phyloP scores from a whole-genome alignment of 495 filamentous ascomycete species.

The Penicillium herquei region DNA sequence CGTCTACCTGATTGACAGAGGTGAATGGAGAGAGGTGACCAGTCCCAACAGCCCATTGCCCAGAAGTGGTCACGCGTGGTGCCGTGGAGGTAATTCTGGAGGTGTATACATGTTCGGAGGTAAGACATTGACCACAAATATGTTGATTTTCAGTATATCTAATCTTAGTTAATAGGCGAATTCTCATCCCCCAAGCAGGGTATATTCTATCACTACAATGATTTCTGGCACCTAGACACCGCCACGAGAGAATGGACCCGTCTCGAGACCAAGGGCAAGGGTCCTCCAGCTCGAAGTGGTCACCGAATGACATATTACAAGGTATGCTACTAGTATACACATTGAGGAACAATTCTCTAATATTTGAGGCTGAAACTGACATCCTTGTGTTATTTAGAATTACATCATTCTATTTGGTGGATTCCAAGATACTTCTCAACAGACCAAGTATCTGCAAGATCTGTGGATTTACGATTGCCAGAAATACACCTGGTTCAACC shows the following conservation, averaged over 20 bases:
- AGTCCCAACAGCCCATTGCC: conserved; percentile 90
- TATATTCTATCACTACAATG: conserved; percentile 98
- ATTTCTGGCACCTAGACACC: conserved; percentile 92
- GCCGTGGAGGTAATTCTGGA: conserved; percentile 78
- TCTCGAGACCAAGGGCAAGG: conserved; percentile 82
- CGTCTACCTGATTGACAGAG: conserved; percentile 81
- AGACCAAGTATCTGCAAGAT: conserved; percentile 82
- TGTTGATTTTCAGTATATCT: conserved; percentile 13
- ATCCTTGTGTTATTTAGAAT: conserved; percentile 39
- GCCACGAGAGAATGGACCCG: conserved; percentile 83
- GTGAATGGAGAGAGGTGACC: conserved; percentile 85
- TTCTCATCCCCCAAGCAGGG: conserved; percentile 88
- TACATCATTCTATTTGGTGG: conserved; percentile 76
- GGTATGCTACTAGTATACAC: conserved; percentile 30
- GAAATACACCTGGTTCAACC: conserved; percentile 75
- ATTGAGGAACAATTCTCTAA: not conserved
- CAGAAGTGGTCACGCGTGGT: conserved; percentile 89
- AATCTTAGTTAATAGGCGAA: conserved; percentile 34
- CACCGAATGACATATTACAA: conserved; percentile 96
- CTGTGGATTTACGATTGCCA: conserved; percentile 68
- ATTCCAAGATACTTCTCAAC: conserved; percentile 93
- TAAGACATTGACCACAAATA: conserved; percentile 9
- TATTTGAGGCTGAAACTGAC: not conserved
- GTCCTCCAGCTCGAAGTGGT: conserved; percentile 84
- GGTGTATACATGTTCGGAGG: conserved; percentile 91